These are phyloP conservation scores for Lanzia echinophila DNA, from an alignment of 2,329 filamentous ascomycete species.

Conservation along the genomic window DNA sequence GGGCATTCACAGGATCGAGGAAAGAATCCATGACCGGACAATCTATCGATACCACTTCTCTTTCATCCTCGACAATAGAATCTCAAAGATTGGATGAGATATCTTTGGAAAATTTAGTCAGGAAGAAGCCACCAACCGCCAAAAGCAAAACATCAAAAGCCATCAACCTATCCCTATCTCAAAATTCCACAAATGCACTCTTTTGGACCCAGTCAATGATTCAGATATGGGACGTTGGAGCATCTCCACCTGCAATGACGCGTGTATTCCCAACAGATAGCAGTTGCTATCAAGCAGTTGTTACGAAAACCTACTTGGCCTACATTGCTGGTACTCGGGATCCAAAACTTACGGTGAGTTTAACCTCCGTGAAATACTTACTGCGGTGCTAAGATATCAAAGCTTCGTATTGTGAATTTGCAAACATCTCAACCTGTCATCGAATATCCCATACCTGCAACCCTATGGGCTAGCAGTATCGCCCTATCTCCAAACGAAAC, in stretches of 20 bases:
- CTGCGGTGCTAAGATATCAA: not conserved
- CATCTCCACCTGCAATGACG: slow-evolving; percentile 32
- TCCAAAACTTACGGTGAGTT: slow-evolving; percentile 35
- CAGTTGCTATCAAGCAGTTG: slow-evolving; percentile 34
- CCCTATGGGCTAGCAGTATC: slow-evolving; percentile 35
- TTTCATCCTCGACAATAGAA: slow-evolving; percentile 32
- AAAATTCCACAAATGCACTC: slow-evolving; percentile 34
- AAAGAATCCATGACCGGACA: slow-evolving; percentile 22
- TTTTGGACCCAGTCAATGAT: slow-evolving; percentile 36
- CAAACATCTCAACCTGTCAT: slow-evolving; percentile 29
- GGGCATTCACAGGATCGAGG: slow-evolving; percentile 22
- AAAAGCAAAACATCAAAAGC: slow-evolving; percentile 30
- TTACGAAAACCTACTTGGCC: slow-evolving; percentile 33
- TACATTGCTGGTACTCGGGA: slow-evolving; percentile 37
- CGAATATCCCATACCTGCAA: slow-evolving; percentile 36
- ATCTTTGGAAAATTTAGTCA: slow-evolving; percentile 30
- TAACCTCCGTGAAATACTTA: not conserved
- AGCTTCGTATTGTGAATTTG: slow-evolving; percentile 36
- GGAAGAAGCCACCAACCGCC: slow-evolving; percentile 19
- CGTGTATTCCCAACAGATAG: slow-evolving; percentile 33
- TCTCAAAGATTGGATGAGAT: slow-evolving; percentile 35
- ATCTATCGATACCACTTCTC: slow-evolving; percentile 33
- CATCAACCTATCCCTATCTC: slow-evolving; percentile 33
- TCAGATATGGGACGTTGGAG: slow-evolving; percentile 35
- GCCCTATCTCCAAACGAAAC: slow-evolving; percentile 35